Conservation (phyloP, 768 basidiomycete genomes). For the Clavulina sp. region DNA sequence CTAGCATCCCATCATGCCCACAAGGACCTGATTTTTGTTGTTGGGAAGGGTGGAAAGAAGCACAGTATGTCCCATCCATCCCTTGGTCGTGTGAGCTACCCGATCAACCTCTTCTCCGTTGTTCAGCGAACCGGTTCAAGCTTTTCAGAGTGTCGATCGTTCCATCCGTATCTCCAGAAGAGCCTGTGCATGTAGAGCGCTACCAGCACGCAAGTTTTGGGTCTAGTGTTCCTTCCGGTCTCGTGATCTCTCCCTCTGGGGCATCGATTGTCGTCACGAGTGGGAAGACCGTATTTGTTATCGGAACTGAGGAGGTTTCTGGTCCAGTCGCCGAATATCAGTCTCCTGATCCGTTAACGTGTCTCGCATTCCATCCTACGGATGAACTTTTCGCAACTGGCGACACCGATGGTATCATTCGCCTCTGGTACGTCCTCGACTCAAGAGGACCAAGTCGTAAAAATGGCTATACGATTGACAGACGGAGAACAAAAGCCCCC, state of each 20-base stretch:
- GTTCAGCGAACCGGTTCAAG: background rate
- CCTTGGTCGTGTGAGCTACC: background rate
- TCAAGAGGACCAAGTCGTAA: conserved; percentile 3
- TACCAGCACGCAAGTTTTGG: too few species aligned
- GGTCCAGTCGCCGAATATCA: conserved; percentile 49
- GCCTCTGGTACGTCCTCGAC: conserved; percentile 84
- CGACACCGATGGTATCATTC: conserved; percentile 65
- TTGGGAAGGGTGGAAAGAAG: background rate
- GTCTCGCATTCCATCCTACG: conserved; percentile 70
- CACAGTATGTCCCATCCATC: background rate
- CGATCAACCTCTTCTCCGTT: background rate
- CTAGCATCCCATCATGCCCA: conserved; percentile 54
- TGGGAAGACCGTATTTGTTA: conserved; percentile 58
- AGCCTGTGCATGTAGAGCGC: too few species aligned
- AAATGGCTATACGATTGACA: conserved; percentile 19
- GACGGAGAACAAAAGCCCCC: conserved; percentile 52
- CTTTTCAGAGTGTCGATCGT: too few species aligned
- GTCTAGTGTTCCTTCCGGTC: background rate
- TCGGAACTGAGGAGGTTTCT: conserved; percentile 46
- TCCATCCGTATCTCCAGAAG: too few species aligned
- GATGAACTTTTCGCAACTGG: conserved; percentile 95
- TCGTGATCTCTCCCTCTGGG: conserved; percentile 37
- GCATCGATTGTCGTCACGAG: conserved; percentile 59
- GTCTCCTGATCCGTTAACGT: conserved; percentile 52
- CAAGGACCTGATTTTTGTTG: conserved; percentile 49